A percentile compares a stretch with the other conserved stretches of the same genome.
Evolutionary conservation across 2,329 filamentous ascomycete species (phyloP).

Genomic region (Bipolaris victoriae): DNA sequence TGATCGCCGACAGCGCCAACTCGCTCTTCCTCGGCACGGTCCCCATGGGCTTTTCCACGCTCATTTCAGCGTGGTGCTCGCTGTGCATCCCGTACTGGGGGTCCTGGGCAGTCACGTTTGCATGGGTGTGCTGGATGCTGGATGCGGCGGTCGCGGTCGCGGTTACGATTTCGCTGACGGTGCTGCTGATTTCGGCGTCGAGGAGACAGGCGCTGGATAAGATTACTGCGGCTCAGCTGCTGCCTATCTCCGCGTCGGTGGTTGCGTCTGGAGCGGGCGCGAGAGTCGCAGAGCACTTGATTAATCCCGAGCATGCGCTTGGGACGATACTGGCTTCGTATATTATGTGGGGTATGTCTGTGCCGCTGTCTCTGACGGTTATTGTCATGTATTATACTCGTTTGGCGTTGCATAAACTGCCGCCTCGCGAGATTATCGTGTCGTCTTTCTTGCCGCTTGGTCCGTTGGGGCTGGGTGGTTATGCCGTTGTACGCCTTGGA

Average conservation of each 20-base stretch:
- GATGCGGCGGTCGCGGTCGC: slow-evolving; percentile 54
- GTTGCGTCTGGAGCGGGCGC: slow-evolving; percentile 70
- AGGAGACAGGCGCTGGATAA: slow-evolving; percentile 39
- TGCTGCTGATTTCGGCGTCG: slow-evolving; percentile 60
- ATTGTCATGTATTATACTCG: slow-evolving; percentile 73
- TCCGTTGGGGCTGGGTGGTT: slow-evolving; percentile 70
- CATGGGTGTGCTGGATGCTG: slow-evolving; percentile 59
- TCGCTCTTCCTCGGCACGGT: slow-evolving; percentile 71
- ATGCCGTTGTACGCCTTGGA: slow-evolving; percentile 61
- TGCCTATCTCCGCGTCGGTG: slow-evolving; percentile 71
- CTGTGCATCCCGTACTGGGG: slow-evolving; percentile 68
- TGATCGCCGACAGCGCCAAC: slow-evolving; percentile 71
- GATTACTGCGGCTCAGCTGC: slow-evolving; percentile 69
- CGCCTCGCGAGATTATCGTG: slow-evolving; percentile 70
- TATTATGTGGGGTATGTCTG: slow-evolving; percentile 71
- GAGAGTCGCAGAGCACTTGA: slow-evolving; percentile 66
- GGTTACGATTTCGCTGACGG: slow-evolving; percentile 55
- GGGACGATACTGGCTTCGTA: slow-evolving; percentile 70
- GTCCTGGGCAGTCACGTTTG: slow-evolving; percentile 56
- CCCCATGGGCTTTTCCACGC: slow-evolving; percentile 72
- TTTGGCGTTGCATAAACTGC: slow-evolving; percentile 69
- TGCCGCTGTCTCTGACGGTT: slow-evolving; percentile 65
- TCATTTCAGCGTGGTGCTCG: slow-evolving; percentile 69
- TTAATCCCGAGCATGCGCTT: slow-evolving; percentile 61
- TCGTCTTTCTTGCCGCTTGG: slow-evolving; percentile 71